phyloP scores from a whole-genome alignment of 176 grass and related monocot species.

The Rhynchospora tenuis region DNA sequence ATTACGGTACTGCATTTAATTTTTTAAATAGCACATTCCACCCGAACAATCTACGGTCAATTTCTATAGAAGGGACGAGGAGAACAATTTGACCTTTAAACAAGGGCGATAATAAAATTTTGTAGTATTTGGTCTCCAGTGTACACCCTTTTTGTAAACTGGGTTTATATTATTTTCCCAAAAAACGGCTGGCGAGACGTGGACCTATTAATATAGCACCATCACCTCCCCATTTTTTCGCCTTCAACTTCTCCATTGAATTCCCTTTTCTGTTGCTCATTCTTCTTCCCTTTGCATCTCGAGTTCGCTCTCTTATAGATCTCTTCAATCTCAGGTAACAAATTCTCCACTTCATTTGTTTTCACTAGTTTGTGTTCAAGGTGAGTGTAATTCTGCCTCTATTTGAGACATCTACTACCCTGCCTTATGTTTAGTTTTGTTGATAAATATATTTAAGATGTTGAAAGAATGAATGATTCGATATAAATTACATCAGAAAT shows the following conservation, averaged over 20 bases:
- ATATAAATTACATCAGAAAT: neutral
- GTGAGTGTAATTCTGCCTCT: neutral
- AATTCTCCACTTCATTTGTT: neutral
- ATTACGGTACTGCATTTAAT: neutral
- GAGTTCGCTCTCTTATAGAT: neutral
- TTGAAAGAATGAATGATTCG: neutral
- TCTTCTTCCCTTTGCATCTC: neutral
- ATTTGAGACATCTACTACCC: no score
- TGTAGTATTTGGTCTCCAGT: neutral
- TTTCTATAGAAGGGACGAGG: neutral
- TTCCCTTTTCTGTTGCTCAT: neutral
- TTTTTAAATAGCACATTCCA: no score
- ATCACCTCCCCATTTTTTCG: neutral
- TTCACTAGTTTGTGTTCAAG: neutral
- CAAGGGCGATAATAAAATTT: neutral
- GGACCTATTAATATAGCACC: constrained; percentile 7
- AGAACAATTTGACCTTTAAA: neutral
- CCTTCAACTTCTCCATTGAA: neutral
- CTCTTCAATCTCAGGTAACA: neutral
- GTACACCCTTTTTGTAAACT: neutral
- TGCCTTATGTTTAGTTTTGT: neutral
- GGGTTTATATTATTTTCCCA: constrained; percentile 1
- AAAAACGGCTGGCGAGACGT: neutral
- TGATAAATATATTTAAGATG: neutral
- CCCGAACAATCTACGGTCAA: no score